Conservation (phyloP, 208 protist species). For the Trypanosoma mega region DNA sequence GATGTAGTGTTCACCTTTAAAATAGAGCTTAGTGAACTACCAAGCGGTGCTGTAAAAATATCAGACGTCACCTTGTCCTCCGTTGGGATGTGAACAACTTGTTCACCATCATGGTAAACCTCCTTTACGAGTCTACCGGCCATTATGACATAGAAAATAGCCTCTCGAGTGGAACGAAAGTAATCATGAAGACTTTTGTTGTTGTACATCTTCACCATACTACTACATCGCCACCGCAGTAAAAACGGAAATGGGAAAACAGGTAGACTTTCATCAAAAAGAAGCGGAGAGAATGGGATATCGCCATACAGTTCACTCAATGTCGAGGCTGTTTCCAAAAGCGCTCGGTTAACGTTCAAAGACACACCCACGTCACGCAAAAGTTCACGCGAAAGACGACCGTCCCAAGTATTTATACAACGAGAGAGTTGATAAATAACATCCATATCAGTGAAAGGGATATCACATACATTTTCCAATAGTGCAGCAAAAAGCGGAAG, state of each 20-base stretch:
- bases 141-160: slow-evolving; percentile 1
- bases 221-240: not conserved
- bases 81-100: not conserved
- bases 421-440: not conserved
- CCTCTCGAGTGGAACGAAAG: not conserved
- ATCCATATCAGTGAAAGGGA: not conserved
- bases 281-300: too few relatives aligned
- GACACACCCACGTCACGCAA: not conserved
- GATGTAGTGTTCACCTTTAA: not conserved
- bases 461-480: not conserved
- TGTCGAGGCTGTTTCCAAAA: not conserved
- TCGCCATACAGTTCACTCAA: not conserved
- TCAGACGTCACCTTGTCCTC: not conserved
- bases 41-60: not conserved
- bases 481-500: slow-evolving; percentile 12
- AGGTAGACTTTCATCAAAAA: too few relatives aligned
- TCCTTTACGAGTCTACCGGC: not conserved
- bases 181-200: not conserved
- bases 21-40: not conserved
- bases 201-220: not conserved
- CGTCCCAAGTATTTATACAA: slow-evolving; percentile 3
- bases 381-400: slow-evolving; percentile 3
- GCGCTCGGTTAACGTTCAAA: not conserved
- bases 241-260: slow-evolving; percentile 3
- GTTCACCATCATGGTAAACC: slow-evolving; percentile 1